These are phyloP conservation scores for Albugo candida DNA, from an alignment of 352 stramenopile genomes.

Conservation along the genomic window DNA sequence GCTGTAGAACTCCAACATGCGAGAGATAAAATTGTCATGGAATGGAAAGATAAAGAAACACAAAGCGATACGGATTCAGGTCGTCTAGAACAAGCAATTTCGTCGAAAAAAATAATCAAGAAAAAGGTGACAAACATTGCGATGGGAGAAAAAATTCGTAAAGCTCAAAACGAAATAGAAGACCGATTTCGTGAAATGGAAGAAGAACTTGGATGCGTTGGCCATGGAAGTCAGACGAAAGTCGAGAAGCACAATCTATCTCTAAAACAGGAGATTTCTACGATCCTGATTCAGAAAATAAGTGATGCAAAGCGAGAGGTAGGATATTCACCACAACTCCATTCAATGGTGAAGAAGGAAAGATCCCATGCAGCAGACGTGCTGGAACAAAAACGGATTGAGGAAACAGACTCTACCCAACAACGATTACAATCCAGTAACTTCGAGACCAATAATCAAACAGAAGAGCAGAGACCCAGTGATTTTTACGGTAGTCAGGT, in stretches of 20 bases:
- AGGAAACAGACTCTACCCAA: too few relatives aligned
- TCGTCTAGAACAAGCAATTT: constrained; percentile 56
- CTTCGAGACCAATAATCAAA: too few relatives aligned
- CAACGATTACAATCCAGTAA: too few relatives aligned
- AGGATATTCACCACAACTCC: constrained; percentile 15
- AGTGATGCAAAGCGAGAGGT: constrained; percentile 30
- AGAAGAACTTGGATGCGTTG: constrained; percentile 55
- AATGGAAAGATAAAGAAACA: constrained; percentile 68
- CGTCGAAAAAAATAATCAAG: constrained; percentile 7
- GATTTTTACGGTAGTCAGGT: too few relatives aligned
- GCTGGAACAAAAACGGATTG: constrained; percentile 1
- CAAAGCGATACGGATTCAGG: constrained; percentile 68
- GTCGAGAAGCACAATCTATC: constrained; percentile 34
- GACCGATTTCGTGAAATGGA: constrained; percentile 77
- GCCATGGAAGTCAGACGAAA: constrained; percentile 18
- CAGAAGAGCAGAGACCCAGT: constrained; percentile 2
- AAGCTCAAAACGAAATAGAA: constrained; percentile 56
- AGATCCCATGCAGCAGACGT: constrained; percentile 4
- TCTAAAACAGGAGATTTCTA: constrained; percentile 42
- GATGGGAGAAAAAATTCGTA: constrained; percentile 66
- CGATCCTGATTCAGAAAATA: constrained; percentile 29
- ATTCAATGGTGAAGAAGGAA: constrained; percentile 5
- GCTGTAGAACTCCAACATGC: constrained; percentile 54
- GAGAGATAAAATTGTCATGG: constrained; percentile 23
- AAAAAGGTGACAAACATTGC: constrained; percentile 9